phyloP scores from a whole-genome alignment of 2,329 filamentous ascomycete genomes.

The Monilinia polystroma region DNA sequence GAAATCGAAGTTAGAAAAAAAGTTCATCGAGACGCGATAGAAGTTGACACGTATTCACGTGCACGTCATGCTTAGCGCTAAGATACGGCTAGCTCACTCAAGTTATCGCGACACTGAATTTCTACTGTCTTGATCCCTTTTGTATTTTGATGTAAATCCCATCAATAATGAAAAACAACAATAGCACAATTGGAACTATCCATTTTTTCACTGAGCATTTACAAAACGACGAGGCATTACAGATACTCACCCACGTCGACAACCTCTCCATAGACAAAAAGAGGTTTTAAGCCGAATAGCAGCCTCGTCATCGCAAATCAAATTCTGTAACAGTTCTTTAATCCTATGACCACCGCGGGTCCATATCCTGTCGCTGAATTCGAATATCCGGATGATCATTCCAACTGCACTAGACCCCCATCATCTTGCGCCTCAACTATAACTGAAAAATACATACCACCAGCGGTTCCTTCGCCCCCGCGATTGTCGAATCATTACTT shows the following conservation, averaged over 20 bases:
- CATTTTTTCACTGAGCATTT: background rate
- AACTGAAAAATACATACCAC: conserved; percentile 53
- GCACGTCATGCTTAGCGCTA: background rate
- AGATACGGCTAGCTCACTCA: conserved; percentile 15
- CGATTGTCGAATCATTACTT: conserved; percentile 55
- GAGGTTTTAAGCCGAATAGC: background rate
- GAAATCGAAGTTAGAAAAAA: background rate
- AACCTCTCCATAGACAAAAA: background rate
- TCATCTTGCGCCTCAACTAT: conserved; percentile 40
- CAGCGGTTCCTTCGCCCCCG: conserved; percentile 61
- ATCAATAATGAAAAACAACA: conserved; percentile 13
- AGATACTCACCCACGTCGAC: background rate
- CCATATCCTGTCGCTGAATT: conserved; percentile 15
- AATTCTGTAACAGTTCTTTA: conserved; percentile 6
- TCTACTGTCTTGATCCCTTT: conserved; percentile 9
- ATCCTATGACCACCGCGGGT: conserved; percentile 23
- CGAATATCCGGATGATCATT: conserved; percentile 19
- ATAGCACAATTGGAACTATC: background rate
- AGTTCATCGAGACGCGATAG: background rate
- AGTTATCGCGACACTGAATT: conserved; percentile 19
- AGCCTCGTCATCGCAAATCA: conserved; percentile 7
- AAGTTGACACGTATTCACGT: background rate
- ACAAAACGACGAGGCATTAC: background rate
- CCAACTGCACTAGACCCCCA: conserved; percentile 18
- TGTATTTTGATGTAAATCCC: background rate